These are phyloP conservation scores for Pseudogymnoascus sp. DNA, from an alignment of 2,329 filamentous ascomycete species.

Conservation along the genomic window DNA sequence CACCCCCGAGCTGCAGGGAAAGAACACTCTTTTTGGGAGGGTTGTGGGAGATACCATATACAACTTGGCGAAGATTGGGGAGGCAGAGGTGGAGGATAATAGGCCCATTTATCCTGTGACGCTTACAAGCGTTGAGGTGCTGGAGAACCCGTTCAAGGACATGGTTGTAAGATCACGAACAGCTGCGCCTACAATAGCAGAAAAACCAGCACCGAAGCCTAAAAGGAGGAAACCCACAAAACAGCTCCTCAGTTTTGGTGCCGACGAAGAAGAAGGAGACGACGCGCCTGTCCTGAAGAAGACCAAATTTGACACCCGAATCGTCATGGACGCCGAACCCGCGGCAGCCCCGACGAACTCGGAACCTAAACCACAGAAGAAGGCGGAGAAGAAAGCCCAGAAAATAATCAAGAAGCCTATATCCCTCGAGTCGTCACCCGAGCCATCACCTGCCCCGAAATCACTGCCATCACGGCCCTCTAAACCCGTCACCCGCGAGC, in stretches of 20 bases:
- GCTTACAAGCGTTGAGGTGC: constrained; percentile 63
- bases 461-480: constrained; percentile 22
- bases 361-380: constrained; percentile 25
- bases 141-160: constrained; percentile 74
- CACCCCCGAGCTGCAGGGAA: constrained; percentile 74
- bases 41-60: constrained; percentile 93
- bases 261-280: constrained; percentile 49
- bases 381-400: constrained; percentile 27
- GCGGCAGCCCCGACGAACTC: constrained; percentile 15
- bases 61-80: constrained; percentile 88
- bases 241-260: constrained; percentile 68
- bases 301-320: constrained; percentile 67
- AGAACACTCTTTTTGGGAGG: constrained; percentile 89
- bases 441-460: constrained; percentile 28
- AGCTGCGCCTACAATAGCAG: constrained; percentile 40
- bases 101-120: constrained; percentile 78
- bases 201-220: constrained; percentile 43
- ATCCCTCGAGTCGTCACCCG: constrained; percentile 31
- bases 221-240: constrained; percentile 70
- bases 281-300: constrained; percentile 58
- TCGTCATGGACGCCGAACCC: constrained; percentile 53
- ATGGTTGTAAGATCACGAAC: constrained; percentile 62
- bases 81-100: constrained; percentile 75
- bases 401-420: constrained; percentile 23
- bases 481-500: constrained; percentile 26